phyloP scores from a whole-genome alignment of 2,329 filamentous ascomycete genomes.

The Apiospora arundinis region DNA sequence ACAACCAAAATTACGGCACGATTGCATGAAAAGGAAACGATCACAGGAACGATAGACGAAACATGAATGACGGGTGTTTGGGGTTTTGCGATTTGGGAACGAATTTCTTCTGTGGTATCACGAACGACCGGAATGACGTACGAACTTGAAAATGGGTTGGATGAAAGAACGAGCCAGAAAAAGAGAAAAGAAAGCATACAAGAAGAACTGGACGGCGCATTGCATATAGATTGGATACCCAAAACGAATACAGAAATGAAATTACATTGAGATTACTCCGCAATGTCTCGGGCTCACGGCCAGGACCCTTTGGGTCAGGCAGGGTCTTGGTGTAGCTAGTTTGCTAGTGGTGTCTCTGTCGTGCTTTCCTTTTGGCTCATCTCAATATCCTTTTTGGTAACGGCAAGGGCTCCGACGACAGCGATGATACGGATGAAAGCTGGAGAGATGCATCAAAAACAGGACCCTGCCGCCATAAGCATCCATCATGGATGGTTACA shows the following conservation, averaged over 20 bases:
- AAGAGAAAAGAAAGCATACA: constrained; percentile 3
- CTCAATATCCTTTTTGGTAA: background rate
- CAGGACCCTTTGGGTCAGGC: background rate
- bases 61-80: background rate
- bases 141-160: background rate
- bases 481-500: background rate
- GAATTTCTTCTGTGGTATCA: constrained; percentile 14
- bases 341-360: background rate
- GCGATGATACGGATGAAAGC: background rate
- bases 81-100: constrained; percentile 1
- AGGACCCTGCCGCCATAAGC: background rate
- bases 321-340: background rate
- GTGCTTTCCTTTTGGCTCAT: background rate
- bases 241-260: background rate
- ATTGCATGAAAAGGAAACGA: background rate
- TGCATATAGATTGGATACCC: constrained; percentile 18
- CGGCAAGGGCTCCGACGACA: background rate
- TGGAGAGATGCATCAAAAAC: background rate
- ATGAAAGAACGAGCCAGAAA: background rate
- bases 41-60: background rate
- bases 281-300: background rate
- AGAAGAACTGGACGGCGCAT: background rate
- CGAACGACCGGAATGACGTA: constrained; percentile 3
- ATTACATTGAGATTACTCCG: background rate
- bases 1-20: constrained; percentile 9